A percentile compares a stretch with the other conserved stretches of the same genome.
phyloP scores from a whole-genome alignment of 331 rosid species.

The Acacia pycnantha region DNA sequence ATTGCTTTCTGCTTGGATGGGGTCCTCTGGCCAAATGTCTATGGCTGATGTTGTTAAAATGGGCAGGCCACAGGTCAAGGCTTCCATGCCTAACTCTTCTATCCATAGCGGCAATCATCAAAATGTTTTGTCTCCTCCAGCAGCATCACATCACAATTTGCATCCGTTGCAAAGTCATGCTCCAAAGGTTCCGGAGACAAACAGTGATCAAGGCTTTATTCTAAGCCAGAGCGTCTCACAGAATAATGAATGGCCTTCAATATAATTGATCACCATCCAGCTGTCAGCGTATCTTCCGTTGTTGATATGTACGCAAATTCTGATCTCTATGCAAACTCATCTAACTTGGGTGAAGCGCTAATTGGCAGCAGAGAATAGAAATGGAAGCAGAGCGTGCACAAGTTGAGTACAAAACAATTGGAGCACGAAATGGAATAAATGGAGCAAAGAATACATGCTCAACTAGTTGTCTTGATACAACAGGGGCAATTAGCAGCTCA shows the following conservation, averaged over 20 bases:
- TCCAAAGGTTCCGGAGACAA: conserved; percentile 48
- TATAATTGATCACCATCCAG: conserved; percentile 73
- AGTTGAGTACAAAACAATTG: too few relatives aligned
- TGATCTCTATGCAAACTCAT: conserved; percentile 51
- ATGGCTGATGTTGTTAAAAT: conserved; percentile 98
- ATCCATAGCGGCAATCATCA: conserved; percentile 50
- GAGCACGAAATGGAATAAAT: too few relatives aligned
- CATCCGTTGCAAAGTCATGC: conserved; percentile 50
- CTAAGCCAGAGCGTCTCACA: conserved; percentile 40
- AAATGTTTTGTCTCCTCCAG: conserved; percentile 44
- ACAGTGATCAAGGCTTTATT: conserved; percentile 40
- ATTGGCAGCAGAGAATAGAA: conserved; percentile 29
- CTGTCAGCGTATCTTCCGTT: conserved; percentile 51
- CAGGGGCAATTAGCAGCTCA: too few relatives aligned
- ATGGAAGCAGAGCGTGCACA: too few relatives aligned
- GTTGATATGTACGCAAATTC: conserved; percentile 54
- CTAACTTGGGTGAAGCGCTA: conserved; percentile 49
- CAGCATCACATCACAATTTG: conserved; percentile 45
- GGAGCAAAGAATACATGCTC: too few relatives aligned
- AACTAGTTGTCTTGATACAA: too few relatives aligned
- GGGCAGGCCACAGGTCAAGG: conserved; percentile 88
- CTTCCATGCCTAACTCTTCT: conserved; percentile 50
- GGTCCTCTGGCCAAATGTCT: conserved; percentile 82
- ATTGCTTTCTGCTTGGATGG: conserved; percentile 74
- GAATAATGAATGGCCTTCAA: conserved; percentile 84